Evolutionary conservation across 2,329 filamentous ascomycete species (phyloP).

Genomic region (Hymenotorrendiella dingleyae): DNA sequence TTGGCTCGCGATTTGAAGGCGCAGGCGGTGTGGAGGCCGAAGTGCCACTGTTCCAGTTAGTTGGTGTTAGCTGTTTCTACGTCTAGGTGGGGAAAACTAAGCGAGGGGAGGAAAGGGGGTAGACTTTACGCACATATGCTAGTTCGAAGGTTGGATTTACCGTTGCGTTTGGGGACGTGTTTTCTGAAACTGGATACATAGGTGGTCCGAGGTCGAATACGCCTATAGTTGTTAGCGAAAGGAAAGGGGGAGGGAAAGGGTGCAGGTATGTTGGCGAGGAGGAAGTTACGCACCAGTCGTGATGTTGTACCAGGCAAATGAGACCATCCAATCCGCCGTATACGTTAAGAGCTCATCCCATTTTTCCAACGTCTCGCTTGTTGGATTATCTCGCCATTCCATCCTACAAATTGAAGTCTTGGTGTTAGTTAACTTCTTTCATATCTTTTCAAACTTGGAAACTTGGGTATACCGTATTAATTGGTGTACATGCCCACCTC

Average conservation of each 20-base stretch:
- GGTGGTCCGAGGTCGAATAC: slow-evolving; percentile 49
- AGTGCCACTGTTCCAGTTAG: too few species aligned
- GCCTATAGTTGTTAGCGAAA: slow-evolving; percentile 1
- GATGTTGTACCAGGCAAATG: slow-evolving; percentile 48
- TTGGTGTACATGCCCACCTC: too few species aligned
- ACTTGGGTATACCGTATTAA: too few species aligned
- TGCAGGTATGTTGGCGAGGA: too few species aligned
- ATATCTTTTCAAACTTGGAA: too few species aligned
- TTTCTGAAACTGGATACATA: slow-evolving; percentile 48
- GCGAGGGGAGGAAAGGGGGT: too few species aligned
- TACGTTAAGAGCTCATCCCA: slow-evolving; percentile 49
- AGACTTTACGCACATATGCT: slow-evolving; percentile 54
- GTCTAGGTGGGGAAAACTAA: too few species aligned
- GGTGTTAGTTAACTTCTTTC: too few species aligned
- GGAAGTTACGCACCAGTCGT: slow-evolving; percentile 34
- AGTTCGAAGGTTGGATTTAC: slow-evolving; percentile 55
- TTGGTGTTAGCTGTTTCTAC: too few species aligned
- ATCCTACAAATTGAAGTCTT: too few species aligned
- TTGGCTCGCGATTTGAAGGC: slow-evolving; percentile 45
- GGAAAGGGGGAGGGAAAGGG: not conserved
- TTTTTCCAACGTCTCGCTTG: slow-evolving; percentile 37
- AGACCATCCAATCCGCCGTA: slow-evolving; percentile 54
- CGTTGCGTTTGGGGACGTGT: slow-evolving; percentile 50
- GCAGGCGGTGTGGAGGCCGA: slow-evolving; percentile 49
- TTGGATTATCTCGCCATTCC: slow-evolving; percentile 40